These are phyloP conservation scores for Sugiyamaella chiloensis DNA, from an alignment of 805 yeast species.

Conservation along the genomic window DNA sequence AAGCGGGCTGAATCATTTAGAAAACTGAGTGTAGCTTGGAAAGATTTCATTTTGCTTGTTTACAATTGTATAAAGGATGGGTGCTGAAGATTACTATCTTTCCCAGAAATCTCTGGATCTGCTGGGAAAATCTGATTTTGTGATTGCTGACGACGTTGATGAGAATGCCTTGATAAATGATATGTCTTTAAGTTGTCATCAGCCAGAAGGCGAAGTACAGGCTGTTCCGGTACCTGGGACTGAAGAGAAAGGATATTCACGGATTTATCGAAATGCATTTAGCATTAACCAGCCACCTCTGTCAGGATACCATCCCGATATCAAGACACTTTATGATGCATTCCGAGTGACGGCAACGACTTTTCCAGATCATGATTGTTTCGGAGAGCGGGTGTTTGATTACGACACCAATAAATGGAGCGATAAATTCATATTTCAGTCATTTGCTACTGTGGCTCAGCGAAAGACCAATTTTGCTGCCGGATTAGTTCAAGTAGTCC, in stretches of 20 bases:
- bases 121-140: slow-evolving; percentile 12
- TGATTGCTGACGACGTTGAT: slow-evolving; percentile 10
- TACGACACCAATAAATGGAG: slow-evolving; percentile 39
- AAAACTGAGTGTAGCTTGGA: no score
- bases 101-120: slow-evolving; percentile 13
- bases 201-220: slow-evolving; percentile 30
- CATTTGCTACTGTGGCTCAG: slow-evolving; percentile 42
- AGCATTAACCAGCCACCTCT: slow-evolving; percentile 32
- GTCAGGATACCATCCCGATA: slow-evolving; percentile 33
- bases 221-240: slow-evolving; percentile 41
- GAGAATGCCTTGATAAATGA: slow-evolving; percentile 2
- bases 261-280: slow-evolving; percentile 47
- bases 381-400: slow-evolving; percentile 40
- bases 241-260: slow-evolving; percentile 46
- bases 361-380: slow-evolving; percentile 34
- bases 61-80: slow-evolving; percentile 4
- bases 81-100: not conserved
- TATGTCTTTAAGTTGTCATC: not conserved
- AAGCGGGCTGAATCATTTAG: no score
- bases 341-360: slow-evolving; percentile 32
- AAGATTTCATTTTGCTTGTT: no score
- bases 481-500: slow-evolving; percentile 48
- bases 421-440: slow-evolving; percentile 42
- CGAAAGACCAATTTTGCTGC: slow-evolving; percentile 52
- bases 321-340: slow-evolving; percentile 40